Evolutionary conservation across 495 filamentous ascomycete species (phyloP), one percentile per base, ranked within the genome.

Genomic region (Hypoxylon cercidicola): DNA sequence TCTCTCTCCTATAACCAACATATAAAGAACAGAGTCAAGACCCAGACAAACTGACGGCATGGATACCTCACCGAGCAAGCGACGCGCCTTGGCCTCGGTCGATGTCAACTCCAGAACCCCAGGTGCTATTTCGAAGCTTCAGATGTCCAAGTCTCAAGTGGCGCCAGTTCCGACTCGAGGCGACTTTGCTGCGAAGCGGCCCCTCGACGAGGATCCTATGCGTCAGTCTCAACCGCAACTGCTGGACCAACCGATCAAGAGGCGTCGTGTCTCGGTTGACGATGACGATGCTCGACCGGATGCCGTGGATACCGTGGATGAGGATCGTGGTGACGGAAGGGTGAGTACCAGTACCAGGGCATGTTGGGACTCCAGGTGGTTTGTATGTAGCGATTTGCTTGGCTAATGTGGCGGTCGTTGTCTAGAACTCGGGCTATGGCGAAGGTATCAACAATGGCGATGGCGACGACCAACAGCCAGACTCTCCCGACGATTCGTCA

Each of bases 21-120:
- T 21, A 1, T 3, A 2, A 0, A 30, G 45, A 7, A 18, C 2
- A 5, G 5, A n/a, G 47, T 11, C 15, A 11, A 15, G 32, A n/a
- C n/a, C n/a, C n/a, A n/a, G 9, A n/a, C 23, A 21, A 19, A 11
- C 12, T 35, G 20, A 13, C 9, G 30, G 34, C 16, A 78, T 82
- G 77, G 69, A 76, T 53, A 66, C 74, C 39, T 72, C 74, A 40
- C 78, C 79, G 1, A 62, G 54, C 53, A 79, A 80, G 54, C 73
- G 81, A 73, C 81, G 80, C 77, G 81, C 74, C 49, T 78, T 84
- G 12, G 76, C 67, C 21, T 65, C 72, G 0, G 61, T 80, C 12
- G 74, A 82, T 62, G 74, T 72, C 37, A 83, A 83, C 70, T 68
- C 77, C 4, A 61, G 64, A 61, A 63, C 43, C 4, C 28, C 70